These are phyloP conservation scores for Phytopythium litorale DNA, from an alignment of 352 stramenopile species.

Conservation along the genomic window DNA sequence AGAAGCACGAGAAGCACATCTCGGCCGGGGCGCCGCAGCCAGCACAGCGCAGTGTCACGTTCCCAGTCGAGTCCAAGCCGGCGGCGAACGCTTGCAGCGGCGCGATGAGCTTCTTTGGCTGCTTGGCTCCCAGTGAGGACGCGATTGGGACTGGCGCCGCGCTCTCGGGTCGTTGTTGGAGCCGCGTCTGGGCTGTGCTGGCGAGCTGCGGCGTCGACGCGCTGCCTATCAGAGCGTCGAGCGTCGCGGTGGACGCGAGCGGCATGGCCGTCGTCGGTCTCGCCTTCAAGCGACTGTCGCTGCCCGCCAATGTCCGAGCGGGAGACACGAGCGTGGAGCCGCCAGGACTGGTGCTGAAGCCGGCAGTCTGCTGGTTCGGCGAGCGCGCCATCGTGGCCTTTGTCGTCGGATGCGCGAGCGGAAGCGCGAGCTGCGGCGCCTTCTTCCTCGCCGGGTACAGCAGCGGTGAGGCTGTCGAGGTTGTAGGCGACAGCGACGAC, in stretches of 20 bases:
- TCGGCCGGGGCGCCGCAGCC: constrained; percentile 63
- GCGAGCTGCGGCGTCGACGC: constrained; percentile 1
- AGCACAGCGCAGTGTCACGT: constrained; percentile 34
- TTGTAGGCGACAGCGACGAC: background rate
- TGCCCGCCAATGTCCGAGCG: background rate
- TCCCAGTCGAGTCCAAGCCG: background rate
- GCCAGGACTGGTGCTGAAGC: background rate
- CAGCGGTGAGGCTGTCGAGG: background rate
- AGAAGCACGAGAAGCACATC: constrained; percentile 69
- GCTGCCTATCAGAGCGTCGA: constrained; percentile 24
- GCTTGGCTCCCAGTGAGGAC: constrained; percentile 1
- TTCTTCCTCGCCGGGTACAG: background rate
- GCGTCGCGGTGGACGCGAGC: constrained; percentile 23
- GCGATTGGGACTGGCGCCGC: constrained; percentile 4
- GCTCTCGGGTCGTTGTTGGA: constrained; percentile 6
- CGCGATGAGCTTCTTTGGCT: constrained; percentile 7
- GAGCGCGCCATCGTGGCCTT: background rate
- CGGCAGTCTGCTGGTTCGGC: background rate
- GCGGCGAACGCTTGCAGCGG: constrained; percentile 5
- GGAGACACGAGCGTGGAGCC: background rate
- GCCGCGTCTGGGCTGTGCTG: background rate
- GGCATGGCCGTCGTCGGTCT: constrained; percentile 28
- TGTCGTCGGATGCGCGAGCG: background rate
- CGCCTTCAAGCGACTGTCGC: constrained; percentile 11
- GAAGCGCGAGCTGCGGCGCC: background rate